Conservation (phyloP, 306 rosid species). For the Sicyos edulis region DNA sequence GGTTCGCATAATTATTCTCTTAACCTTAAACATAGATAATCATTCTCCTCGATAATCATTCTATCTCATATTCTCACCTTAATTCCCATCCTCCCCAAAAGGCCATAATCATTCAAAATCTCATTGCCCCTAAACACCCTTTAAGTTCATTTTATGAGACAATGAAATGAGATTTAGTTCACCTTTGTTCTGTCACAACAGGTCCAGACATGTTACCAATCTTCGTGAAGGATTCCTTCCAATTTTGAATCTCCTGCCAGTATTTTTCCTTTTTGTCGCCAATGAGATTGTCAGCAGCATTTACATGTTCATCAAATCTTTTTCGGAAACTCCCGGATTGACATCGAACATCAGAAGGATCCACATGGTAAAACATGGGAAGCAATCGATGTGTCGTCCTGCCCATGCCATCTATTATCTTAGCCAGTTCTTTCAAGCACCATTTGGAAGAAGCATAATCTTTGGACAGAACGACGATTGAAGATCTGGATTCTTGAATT, state of each 20-base stretch:
- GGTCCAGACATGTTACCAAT: neutral
- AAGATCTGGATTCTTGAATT: neutral
- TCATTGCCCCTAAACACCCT: too few relatives aligned
- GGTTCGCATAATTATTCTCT: too few relatives aligned
- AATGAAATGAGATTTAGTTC: neutral
- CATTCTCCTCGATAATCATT: too few relatives aligned
- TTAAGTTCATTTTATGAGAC: too few relatives aligned
- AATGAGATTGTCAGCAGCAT: neutral
- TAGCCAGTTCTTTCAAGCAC: too few relatives aligned
- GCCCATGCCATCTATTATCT: too few relatives aligned
- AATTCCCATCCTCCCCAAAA: too few relatives aligned
- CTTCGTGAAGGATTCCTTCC: neutral
- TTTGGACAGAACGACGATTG: neutral
- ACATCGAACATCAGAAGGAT: slow-evolving; percentile 27
- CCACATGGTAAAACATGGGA: slow-evolving; percentile 14
- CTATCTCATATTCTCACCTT: too few relatives aligned
- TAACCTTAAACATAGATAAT: too few relatives aligned
- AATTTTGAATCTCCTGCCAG: neutral
- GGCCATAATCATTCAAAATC: too few relatives aligned
- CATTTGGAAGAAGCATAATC: too few relatives aligned
- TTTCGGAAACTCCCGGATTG: slow-evolving; percentile 20
- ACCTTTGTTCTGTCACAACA: neutral
- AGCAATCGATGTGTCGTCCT: neutral
- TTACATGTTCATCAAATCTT: slow-evolving; percentile 20
- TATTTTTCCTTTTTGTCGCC: neutral